These are phyloP conservation scores for Skeletonema tropicum DNA, from an alignment of 108 stramenopile genomes.

Conservation along the genomic window DNA sequence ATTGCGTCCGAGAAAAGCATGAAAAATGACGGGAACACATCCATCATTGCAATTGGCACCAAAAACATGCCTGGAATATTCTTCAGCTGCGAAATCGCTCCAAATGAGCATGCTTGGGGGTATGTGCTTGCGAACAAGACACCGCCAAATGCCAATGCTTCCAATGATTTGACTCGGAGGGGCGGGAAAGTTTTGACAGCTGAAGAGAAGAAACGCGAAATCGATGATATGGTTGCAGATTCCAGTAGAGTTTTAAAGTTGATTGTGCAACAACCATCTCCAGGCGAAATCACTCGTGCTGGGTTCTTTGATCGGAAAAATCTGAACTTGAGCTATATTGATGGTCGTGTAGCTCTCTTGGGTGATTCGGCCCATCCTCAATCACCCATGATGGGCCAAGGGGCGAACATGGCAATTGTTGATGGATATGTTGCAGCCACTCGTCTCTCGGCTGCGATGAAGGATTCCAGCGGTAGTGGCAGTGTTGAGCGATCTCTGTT, in stretches of 20 bases:
- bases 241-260: not conserved
- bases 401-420: conserved; percentile 38
- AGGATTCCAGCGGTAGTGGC: not conserved
- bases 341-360: conserved; percentile 28
- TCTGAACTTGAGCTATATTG: conserved; percentile 20
- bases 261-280: conserved; percentile 11
- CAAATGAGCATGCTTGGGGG: not conserved
- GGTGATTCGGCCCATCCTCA: conserved; percentile 37
- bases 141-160: not conserved
- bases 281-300: conserved; percentile 30
- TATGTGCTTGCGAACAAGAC: conserved; percentile 9
- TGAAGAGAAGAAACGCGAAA: conserved; percentile 14
- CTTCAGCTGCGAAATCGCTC: not conserved
- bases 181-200: conserved; percentile 16
- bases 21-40: not conserved
- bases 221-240: not conserved
- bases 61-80: not conserved
- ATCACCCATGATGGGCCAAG: conserved; percentile 40
- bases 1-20: too few species aligned
- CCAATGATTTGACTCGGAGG: conserved; percentile 28
- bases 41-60: not conserved
- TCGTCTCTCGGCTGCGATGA: not conserved
- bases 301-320: conserved; percentile 39
- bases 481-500: conserved; percentile 10
- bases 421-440: conserved; percentile 33